phyloP scores from a whole-genome alignment of 768 basidiomycete species.

The Filobasidium floriforme region DNA sequence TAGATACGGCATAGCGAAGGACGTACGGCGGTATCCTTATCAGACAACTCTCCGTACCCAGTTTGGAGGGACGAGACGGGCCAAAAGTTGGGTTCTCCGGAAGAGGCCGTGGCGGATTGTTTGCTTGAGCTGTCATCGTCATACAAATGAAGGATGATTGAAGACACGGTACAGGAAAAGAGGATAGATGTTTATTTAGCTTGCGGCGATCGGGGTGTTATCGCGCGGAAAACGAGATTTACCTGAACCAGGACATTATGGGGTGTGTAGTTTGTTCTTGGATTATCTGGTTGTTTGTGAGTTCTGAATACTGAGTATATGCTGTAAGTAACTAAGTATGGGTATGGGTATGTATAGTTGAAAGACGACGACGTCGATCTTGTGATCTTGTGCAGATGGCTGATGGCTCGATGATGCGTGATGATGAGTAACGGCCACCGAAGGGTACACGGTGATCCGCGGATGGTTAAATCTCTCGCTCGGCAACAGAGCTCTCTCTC shows the following conservation, averaged over 20 bases:
- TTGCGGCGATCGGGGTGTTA: not conserved
- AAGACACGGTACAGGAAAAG: not conserved
- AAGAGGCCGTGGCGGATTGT: not conserved
- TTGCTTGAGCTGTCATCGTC: slow-evolving; percentile 2
- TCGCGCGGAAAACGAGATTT: not conserved
- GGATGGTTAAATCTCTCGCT: no score
- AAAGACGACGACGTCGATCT: no score
- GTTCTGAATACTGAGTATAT: no score
- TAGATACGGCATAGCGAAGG: no score
- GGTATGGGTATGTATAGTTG: no score
- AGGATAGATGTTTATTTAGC: not conserved
- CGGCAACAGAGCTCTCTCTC: no score
- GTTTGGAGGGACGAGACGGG: slow-evolving; percentile 57
- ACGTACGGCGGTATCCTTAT: slow-evolving; percentile 43
- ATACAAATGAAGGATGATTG: not conserved
- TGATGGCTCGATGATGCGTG: no score
- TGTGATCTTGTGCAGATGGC: no score
- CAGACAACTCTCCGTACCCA: slow-evolving; percentile 34
- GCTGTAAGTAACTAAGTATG: no score
- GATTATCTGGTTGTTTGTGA: not conserved
- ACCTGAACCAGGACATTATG: slow-evolving; percentile 11
- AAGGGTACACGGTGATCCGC: no score
- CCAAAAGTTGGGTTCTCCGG: slow-evolving; percentile 58
- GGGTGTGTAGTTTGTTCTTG: not conserved
- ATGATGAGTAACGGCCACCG: no score